These are phyloP conservation scores for Gardenia jasminoides DNA, from an alignment of 257 asterid genomes.

Conservation along the genomic window DNA sequence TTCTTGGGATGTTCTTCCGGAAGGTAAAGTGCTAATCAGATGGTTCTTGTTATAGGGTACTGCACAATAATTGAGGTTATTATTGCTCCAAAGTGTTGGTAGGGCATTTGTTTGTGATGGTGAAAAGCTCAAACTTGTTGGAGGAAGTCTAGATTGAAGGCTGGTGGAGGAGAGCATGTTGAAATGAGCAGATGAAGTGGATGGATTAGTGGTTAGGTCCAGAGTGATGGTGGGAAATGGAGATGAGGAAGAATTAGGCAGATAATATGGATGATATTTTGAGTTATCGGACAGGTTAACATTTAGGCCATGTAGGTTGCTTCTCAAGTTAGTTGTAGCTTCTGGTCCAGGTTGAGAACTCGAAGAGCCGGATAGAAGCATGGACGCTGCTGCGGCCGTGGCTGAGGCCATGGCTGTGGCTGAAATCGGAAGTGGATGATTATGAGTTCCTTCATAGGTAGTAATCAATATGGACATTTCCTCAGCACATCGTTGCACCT, in stretches of 20 bases:
- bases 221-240: conserved; percentile 74
- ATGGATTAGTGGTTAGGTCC: conserved; percentile 58
- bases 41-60: conserved; percentile 22
- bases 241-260: conserved; percentile 39
- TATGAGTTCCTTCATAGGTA: conserved; percentile 87
- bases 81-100: conserved; percentile 40
- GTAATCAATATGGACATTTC: conserved; percentile 81
- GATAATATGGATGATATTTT: conserved; percentile 35
- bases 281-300: conserved; percentile 23
- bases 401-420: conserved; percentile 97
- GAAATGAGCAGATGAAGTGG: conserved; percentile 36
- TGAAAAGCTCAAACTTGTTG: conserved; percentile 49
- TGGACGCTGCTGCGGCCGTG: conserved; percentile 90
- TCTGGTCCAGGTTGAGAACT: conserved; percentile 31
- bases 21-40: conserved; percentile 21
- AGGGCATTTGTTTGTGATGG: conserved; percentile 30
- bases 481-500: conserved; percentile 79
- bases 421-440: conserved; percentile 75
- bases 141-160: conserved; percentile 32
- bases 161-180: conserved; percentile 45
- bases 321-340: conserved; percentile 4
- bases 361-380: conserved; percentile 86
- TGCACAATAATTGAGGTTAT: conserved; percentile 28
- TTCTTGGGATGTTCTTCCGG: conserved; percentile 36
- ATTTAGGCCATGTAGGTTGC: conserved; percentile 27